Percentiles rank a stretch among this genome's conserved stretches.
Evolutionary conservation across 2,329 filamentous ascomycete genomes (phyloP).

Genomic region (Aureobasidium uvarum): DNA sequence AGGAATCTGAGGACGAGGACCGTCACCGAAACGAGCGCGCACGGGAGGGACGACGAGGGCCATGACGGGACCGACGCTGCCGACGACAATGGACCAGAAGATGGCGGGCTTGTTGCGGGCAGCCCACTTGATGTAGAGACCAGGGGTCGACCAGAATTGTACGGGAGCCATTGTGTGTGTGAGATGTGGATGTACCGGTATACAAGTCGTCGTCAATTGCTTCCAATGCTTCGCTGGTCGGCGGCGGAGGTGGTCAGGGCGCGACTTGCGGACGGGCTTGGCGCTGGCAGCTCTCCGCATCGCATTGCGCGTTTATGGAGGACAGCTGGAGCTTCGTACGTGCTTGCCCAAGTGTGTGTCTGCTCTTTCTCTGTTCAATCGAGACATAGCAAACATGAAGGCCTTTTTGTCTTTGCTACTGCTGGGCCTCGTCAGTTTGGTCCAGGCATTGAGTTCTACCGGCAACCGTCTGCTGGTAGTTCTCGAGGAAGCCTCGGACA

Average conservation of each 20-base stretch:
- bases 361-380: not conserved
- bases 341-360: not conserved
- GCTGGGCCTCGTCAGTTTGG: constrained; percentile 63
- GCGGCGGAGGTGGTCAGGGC: constrained; percentile 3
- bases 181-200: constrained; percentile 30
- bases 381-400: constrained; percentile 35
- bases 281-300: constrained; percentile 20
- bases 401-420: constrained; percentile 49
- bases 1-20: constrained; percentile 69
- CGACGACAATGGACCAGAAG: constrained; percentile 82
- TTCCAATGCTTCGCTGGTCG: not conserved
- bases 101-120: constrained; percentile 83
- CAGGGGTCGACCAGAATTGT: constrained; percentile 78
- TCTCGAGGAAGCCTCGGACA: constrained; percentile 77
- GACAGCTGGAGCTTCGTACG: constrained; percentile 19
- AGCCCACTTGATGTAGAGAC: constrained; percentile 86
- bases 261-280: not conserved
- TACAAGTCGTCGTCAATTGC: constrained; percentile 15
- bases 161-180: constrained; percentile 61
- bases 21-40: constrained; percentile 69
- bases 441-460: constrained; percentile 72
- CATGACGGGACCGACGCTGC: constrained; percentile 66
- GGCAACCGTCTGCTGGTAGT: constrained; percentile 82
- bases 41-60: constrained; percentile 72
- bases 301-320: constrained; percentile 14